Percentiles rank a stretch among this genome's conserved stretches.
Conservation (phyloP, 228 moss, liverwort and hornwort species). For the Sphagnum magellanicum region DNA sequence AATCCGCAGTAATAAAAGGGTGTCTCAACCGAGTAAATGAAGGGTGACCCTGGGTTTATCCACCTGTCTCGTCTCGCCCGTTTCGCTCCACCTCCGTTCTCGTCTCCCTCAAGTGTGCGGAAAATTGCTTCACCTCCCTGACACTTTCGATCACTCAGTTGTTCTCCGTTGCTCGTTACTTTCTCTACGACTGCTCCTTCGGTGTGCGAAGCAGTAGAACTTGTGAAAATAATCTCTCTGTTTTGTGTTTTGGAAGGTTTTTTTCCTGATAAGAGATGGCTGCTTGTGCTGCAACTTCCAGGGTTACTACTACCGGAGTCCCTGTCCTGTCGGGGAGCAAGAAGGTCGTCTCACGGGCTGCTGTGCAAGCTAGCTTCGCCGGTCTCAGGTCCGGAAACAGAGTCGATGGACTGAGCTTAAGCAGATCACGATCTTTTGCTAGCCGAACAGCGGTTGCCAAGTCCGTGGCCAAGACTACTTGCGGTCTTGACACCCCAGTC, state of each 20-base stretch:
- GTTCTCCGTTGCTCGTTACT: no score
- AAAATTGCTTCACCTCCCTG: no score
- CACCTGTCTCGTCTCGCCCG: no score
- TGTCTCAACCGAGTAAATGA: no score
- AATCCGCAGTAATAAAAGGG: no score
- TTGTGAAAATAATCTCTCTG: no score
- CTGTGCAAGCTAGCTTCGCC: conserved; percentile 25
- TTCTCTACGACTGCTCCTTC: no score
- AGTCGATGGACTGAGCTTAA: conserved; percentile 29
- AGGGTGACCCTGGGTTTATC: not conserved
- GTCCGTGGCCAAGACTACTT: conserved; percentile 38
- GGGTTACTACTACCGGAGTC: conserved; percentile 18
- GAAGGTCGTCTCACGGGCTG: conserved; percentile 9
- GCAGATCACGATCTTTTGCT: conserved; percentile 29
- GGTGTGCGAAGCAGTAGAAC: no score
- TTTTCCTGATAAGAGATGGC: conserved; percentile 16
- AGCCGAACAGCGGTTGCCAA: conserved; percentile 36
- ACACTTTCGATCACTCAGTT: no score
- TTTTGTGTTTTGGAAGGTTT: not conserved
- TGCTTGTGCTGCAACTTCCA: conserved; percentile 35
- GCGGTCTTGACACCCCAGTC: conserved; percentile 32
- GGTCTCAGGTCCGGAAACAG: conserved; percentile 34
- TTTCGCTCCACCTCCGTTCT: not conserved
- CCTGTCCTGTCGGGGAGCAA: conserved; percentile 25
- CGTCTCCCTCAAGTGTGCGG: not conserved